Base-by-base conservation (phyloP, 495 filamentous ascomycete genomes). In the Trichoderma gamsii region DNA sequence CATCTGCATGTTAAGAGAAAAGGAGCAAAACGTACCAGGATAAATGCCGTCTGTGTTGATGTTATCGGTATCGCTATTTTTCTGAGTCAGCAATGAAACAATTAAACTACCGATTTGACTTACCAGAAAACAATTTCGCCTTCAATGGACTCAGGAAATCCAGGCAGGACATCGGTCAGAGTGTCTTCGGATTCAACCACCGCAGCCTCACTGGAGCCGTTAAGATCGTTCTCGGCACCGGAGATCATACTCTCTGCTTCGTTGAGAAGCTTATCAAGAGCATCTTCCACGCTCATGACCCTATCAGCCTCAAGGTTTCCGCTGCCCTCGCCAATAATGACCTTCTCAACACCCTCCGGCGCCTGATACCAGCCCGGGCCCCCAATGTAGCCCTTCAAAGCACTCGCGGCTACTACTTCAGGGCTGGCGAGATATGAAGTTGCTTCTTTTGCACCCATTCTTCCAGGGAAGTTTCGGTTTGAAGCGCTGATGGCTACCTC, bases 391-490 rank as follows among this genome's bases (percentile, higher is more conserved):
- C 93, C 93, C 46, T 83, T 80, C 44, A 97, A 77, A 8, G 93
- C 93, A 70, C 89, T 92, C 0, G 94, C 93, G 18, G 94, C 94
- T 3, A 98, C 94, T 15, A 97, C 90, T 70, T 97, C 93, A 5
- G 95, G 94, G 69, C 88, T 92, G 11, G 88, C 91, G 3, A 99
- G 87, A 75, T 98, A 98, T 0, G 93, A 92, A 70, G 92, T 89
- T 0, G 92, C 92, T 6, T 92, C 87, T 9, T 83, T 87, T 7
- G 83, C 87, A 4, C 94, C 93, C 93, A 97, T 97, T 25, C 94
- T 86, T 0, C 92, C 93, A 78, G 95, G 93, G 82, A 96, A 97
- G 77, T 97, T 97, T 23, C 94, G 87, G 80, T 97, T 97, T 65
- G 85, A 89, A 0, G 92, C 91, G 70, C 85, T 89, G 73, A 97